phyloP scores from a whole-genome alignment of 192 early-diverging fungal genomes.

The Anaeromyces robustus region DNA sequence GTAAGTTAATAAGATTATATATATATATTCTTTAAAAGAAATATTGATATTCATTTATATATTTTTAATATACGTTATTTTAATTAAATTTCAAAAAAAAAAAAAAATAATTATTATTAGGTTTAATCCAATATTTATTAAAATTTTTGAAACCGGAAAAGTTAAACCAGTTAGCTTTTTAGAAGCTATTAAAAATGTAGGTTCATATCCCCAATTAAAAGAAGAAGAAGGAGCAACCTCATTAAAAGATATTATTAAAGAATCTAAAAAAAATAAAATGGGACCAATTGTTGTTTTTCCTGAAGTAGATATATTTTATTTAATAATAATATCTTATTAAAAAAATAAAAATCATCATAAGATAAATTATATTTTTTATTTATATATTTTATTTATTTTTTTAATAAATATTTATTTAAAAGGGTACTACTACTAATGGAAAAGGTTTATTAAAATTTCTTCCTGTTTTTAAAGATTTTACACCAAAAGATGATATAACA shows the following conservation, averaged over 20 bases:
- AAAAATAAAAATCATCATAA: too few species aligned
- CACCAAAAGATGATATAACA: slow-evolving; percentile 35
- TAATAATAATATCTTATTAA: too few species aligned
- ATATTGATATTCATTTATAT: too few species aligned
- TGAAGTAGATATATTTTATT: slow-evolving; percentile 25
- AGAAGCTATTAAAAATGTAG: slow-evolving; percentile 29
- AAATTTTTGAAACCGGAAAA: slow-evolving; percentile 26
- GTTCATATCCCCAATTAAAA: slow-evolving; percentile 24
- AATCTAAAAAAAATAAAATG: slow-evolving; percentile 14
- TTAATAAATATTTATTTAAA: too few species aligned
- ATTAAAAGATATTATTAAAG: slow-evolving; percentile 19
- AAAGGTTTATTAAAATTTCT: slow-evolving; percentile 61
- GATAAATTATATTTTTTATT: too few species aligned
- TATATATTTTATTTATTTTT: too few species aligned
- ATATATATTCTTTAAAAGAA: too few species aligned
- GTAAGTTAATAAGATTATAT: slow-evolving; percentile 26
- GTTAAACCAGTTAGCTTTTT: slow-evolving; percentile 32
- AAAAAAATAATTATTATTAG: slow-evolving; percentile 8
- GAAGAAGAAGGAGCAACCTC: slow-evolving; percentile 12
- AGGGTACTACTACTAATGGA: slow-evolving; percentile 77
- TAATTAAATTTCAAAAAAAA: not conserved
- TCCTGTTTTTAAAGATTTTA: slow-evolving; percentile 47
- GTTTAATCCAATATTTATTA: slow-evolving; percentile 45
- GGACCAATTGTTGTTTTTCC: slow-evolving; percentile 54
- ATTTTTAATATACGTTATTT: too few species aligned